Conservation (phyloP, 371 early-diverging fungal species). For the Fennellomyces sp. region DNA sequence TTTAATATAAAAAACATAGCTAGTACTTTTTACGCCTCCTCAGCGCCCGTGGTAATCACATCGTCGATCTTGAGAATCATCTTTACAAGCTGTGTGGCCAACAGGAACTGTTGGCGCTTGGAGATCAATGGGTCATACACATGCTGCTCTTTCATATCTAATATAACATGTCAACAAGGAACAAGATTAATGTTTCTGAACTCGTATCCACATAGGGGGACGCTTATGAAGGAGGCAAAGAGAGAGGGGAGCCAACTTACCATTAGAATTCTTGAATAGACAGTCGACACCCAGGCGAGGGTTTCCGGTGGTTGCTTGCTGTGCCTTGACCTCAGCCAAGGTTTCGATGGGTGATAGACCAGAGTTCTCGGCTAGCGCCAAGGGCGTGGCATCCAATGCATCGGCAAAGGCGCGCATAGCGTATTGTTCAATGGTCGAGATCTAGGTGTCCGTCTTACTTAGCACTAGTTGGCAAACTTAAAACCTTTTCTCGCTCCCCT, state of each 20-base stretch:
- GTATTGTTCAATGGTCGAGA: conserved; percentile 94
- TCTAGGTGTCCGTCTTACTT: conserved; percentile 38
- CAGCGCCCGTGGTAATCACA: conserved; percentile 69
- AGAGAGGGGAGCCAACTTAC: conserved; percentile 27
- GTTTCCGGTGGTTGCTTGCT: conserved; percentile 89
- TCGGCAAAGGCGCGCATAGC: conserved; percentile 97
- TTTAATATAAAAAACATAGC: neutral
- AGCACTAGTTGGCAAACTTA: no score
- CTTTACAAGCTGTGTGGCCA: conserved; percentile 98
- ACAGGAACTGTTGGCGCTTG: conserved; percentile 96
- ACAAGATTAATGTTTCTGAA: neutral
- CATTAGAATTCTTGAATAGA: conserved; percentile 86
- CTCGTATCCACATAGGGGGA: neutral
- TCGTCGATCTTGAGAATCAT: conserved; percentile 98
- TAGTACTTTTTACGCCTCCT: conserved; percentile 8
- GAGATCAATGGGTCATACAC: conserved; percentile 99
- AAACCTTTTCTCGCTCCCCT: neutral
- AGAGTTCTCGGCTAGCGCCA: conserved; percentile 97
- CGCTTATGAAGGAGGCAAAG: neutral
- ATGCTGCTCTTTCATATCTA: conserved; percentile 95
- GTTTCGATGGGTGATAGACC: conserved; percentile 97
- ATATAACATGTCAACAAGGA: neutral
- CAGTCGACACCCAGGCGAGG: conserved; percentile 96
- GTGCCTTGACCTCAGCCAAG: conserved; percentile 91
- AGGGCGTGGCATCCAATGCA: conserved; percentile 97